These are phyloP conservation scores for Carex myosuroides DNA, from an alignment of 176 grass and related monocot genomes.

Conservation along the genomic window DNA sequence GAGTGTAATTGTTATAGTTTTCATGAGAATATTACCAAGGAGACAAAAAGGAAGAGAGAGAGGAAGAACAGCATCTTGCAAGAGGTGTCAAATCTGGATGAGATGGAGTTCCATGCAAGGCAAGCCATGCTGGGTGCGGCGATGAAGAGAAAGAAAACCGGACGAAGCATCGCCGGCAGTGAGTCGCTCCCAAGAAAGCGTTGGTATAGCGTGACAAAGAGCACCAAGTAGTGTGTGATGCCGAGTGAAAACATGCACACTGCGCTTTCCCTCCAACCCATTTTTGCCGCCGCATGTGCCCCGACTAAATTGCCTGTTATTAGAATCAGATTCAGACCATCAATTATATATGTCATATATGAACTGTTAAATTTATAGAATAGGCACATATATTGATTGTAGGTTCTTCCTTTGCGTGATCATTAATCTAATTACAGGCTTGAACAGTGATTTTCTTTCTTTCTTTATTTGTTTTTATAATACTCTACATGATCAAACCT, in stretches of 20 bases:
- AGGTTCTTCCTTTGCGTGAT: neutral
- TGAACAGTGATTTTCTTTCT: neutral
- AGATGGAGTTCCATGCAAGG: slow-evolving; percentile 64
- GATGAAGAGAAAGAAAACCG: slow-evolving; percentile 95
- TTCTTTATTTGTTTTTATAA: neutral
- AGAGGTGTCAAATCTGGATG: slow-evolving; percentile 44
- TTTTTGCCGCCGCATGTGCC: slow-evolving; percentile 49
- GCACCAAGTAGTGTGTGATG: slow-evolving; percentile 77
- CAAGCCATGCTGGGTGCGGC: slow-evolving; percentile 77
- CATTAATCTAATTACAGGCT: neutral
- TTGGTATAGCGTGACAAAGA: slow-evolving; percentile 88
- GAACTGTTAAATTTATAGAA: neutral
- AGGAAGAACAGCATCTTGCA: slow-evolving; percentile 98
- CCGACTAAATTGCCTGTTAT: slow-evolving; percentile 51
- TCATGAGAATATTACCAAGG: slow-evolving; percentile 39
- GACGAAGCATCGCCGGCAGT: slow-evolving; percentile 67
- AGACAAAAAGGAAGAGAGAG: slow-evolving; percentile 82
- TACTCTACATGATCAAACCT: neutral
- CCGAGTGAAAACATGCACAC: slow-evolving; percentile 79
- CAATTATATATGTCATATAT: neutral
- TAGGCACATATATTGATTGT: neutral
- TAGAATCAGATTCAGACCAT: neutral
- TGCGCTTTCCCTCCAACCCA: slow-evolving; percentile 73
- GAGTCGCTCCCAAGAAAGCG: slow-evolving; percentile 61
- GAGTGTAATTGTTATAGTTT: neutral